Evolutionary conservation across 2,329 filamentous ascomycete species (phyloP).

Genomic region (Chaetomium olivaceum): DNA sequence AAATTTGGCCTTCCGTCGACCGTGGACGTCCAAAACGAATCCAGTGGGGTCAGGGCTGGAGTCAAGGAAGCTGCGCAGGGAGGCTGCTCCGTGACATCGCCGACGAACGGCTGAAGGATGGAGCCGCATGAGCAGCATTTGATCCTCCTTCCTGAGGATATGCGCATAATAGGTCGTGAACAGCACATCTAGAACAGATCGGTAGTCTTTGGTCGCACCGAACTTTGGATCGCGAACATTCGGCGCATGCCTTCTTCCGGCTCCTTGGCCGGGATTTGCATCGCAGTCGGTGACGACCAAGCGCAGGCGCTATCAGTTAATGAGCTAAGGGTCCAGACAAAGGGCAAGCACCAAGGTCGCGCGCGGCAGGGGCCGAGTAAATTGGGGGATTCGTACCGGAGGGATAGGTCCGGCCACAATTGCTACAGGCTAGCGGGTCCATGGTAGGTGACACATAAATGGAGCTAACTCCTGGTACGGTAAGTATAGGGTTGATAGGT

Average conservation of each 20-base stretch:
- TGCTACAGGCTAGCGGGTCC: not conserved
- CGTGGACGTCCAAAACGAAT: not conserved
- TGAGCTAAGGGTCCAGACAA: not conserved
- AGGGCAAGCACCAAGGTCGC: not conserved
- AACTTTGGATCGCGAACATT: conserved; percentile 11
- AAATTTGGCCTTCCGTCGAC: not conserved
- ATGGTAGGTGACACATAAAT: not conserved
- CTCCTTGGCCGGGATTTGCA: not conserved
- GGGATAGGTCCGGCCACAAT: not conserved
- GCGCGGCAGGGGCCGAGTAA: not conserved
- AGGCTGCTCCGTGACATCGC: not conserved
- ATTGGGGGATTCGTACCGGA: not conserved
- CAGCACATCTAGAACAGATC: not conserved
- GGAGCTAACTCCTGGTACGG: too few relatives aligned
- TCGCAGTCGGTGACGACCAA: not conserved
- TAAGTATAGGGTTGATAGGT: not conserved
- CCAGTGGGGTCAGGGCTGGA: not conserved
- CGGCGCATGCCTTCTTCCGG: conserved; percentile 3
- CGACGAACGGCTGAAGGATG: not conserved
- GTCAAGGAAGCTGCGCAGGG: not conserved
- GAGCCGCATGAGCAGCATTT: too few relatives aligned
- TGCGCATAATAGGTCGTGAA: not conserved
- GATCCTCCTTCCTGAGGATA: not conserved
- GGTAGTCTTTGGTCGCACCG: conserved; percentile 3
- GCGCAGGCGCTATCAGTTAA: not conserved